Conservation (phyloP, 2,329 filamentous ascomycete genomes). For the Fusarium dlaminii region DNA sequence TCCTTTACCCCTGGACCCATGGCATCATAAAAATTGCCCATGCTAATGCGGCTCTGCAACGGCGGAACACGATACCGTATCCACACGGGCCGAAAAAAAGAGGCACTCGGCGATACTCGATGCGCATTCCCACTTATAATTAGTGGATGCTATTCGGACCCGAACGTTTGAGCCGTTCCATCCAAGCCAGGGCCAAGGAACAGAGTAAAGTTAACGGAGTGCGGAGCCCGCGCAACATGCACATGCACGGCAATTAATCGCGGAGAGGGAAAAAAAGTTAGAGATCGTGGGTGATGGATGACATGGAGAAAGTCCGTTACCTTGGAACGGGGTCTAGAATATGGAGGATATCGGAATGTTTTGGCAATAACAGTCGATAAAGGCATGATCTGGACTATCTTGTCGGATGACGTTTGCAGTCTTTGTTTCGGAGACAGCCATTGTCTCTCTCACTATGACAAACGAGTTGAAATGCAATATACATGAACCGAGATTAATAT, state of each 20-base stretch:
- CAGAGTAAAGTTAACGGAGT: conserved; percentile 8
- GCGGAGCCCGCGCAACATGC: neutral
- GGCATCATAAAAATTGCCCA: neutral
- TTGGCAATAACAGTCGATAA: conserved; percentile 11
- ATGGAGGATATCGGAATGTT: conserved; percentile 11
- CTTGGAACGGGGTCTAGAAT: conserved; percentile 15
- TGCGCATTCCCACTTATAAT: conserved; percentile 2
- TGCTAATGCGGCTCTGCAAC: conserved; percentile 32
- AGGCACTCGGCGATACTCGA: conserved; percentile 28
- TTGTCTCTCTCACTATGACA: neutral
- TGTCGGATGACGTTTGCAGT: conserved; percentile 12
- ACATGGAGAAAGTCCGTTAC: conserved; percentile 6
- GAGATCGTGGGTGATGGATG: conserved; percentile 20
- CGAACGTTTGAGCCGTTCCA: conserved; percentile 16
- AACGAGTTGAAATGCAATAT: neutral
- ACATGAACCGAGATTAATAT: conserved; percentile 23
- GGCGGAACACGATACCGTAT: conserved; percentile 12
- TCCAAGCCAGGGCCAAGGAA: neutral
- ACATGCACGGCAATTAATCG: conserved; percentile 14
- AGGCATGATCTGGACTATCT: conserved; percentile 3
- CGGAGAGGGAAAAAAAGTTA: neutral
- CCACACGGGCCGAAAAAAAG: conserved; percentile 28
- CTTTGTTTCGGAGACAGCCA: neutral
- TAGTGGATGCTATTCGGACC: conserved; percentile 21
- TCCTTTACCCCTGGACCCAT: conserved; percentile 20